Evolutionary conservation across 2,329 filamentous ascomycete genomes (phyloP).

Genomic region (Trichoderma aggressivum): DNA sequence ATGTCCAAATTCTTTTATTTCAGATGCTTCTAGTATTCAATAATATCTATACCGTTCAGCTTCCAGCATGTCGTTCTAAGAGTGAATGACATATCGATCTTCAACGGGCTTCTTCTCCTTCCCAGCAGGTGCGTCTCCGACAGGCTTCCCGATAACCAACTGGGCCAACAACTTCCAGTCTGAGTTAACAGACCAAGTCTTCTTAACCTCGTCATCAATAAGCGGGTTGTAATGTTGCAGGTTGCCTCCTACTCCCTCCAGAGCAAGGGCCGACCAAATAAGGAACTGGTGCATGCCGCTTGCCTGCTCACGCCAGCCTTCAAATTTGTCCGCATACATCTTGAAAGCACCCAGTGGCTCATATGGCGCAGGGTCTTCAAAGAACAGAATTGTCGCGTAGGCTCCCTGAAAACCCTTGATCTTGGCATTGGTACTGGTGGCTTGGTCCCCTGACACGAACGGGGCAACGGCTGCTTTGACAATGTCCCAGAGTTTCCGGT

Average conservation of each 20-base stretch:
- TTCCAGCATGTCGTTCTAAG: too few species aligned
- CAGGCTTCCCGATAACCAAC: too few species aligned
- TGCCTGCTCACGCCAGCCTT: neutral
- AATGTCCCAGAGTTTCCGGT: neutral
- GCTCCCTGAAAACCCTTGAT: neutral
- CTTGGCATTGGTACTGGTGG: neutral
- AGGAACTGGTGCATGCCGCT: neutral
- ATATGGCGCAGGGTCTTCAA: neutral
- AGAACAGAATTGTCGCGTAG: neutral
- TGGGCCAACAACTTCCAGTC: too few species aligned
- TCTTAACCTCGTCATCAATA: neutral
- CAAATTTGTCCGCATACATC: neutral
- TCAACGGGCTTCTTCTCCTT: too few species aligned
- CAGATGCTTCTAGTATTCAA: too few species aligned
- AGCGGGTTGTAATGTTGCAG: neutral
- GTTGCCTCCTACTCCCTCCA: neutral
- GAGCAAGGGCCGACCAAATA: neutral
- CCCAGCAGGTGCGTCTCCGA: too few species aligned
- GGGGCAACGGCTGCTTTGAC: neutral
- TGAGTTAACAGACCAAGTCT: too few species aligned
- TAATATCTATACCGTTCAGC: too few species aligned
- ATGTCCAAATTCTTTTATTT: too few species aligned
- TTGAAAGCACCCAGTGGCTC: neutral
- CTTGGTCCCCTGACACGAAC: neutral
- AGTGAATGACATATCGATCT: too few species aligned